Conservation (phyloP, 2,329 filamentous ascomycete species). For the Pseudocercospora pini-densiflorae region DNA sequence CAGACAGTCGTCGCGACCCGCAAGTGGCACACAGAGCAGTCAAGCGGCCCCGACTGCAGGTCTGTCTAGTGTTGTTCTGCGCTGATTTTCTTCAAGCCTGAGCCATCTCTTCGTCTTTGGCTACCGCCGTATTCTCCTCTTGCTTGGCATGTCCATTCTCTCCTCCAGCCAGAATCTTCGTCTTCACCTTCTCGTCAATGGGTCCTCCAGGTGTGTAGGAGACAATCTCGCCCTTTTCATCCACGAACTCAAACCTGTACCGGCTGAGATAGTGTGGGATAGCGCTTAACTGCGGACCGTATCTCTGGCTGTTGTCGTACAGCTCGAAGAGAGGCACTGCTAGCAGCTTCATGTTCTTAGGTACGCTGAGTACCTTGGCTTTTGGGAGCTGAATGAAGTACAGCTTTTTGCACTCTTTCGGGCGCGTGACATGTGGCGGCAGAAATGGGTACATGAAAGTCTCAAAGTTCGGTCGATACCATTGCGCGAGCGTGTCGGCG, state of each 20-base stretch:
- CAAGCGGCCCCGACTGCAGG: background rate
- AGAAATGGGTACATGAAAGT: slow-evolving; percentile 99
- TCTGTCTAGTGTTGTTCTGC: background rate
- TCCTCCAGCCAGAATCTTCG: slow-evolving; percentile 39
- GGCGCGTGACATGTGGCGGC: slow-evolving; percentile 90
- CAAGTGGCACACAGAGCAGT: background rate
- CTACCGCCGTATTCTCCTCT: slow-evolving; percentile 2
- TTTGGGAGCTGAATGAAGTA: slow-evolving; percentile 95
- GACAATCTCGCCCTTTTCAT: slow-evolving; percentile 87
- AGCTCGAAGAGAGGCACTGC: slow-evolving; percentile 96
- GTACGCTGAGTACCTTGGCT: slow-evolving; percentile 92
- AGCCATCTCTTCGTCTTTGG: slow-evolving; percentile 21
- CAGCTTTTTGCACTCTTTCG: slow-evolving; percentile 99
- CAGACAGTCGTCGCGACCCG: background rate
- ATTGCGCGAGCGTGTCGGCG: slow-evolving; percentile 92
- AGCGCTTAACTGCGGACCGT: slow-evolving; percentile 93
- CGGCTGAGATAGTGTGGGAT: slow-evolving; percentile 93
- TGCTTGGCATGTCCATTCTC: slow-evolving; percentile 27
- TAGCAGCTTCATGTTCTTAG: slow-evolving; percentile 99
- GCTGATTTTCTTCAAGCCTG: slow-evolving; percentile 11
- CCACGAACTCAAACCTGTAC: slow-evolving; percentile 97
- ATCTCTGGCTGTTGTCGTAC: slow-evolving; percentile 94
- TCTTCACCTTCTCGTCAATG: slow-evolving; percentile 38
- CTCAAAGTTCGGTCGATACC: slow-evolving; percentile 99
- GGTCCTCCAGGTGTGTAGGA: slow-evolving; percentile 38